A percentile compares a stretch with the other conserved stretches of the same genome.
These are phyloP conservation scores for Dendrocalamus sinicus DNA, from an alignment of 176 grass and related monocot species.

Conservation along the genomic window DNA sequence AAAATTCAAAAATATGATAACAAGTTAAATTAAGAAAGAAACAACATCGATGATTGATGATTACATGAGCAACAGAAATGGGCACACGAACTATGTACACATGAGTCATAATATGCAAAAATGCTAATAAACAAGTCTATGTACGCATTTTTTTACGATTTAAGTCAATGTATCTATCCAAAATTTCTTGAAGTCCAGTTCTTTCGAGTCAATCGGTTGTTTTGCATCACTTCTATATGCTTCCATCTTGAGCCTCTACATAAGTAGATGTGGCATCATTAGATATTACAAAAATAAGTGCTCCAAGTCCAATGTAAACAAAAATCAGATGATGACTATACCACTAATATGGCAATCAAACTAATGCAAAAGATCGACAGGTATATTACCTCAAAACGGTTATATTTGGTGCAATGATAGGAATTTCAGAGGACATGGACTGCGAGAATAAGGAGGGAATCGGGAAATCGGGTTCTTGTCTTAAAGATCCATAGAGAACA, in stretches of 20 bases:
- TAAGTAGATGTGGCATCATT: background rate
- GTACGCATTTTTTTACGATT: background rate
- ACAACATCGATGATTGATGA: too few relatives aligned
- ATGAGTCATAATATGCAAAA: background rate
- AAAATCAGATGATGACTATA: too few relatives aligned
- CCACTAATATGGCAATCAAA: slow-evolving; percentile 3
- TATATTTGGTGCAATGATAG: slow-evolving; percentile 80
- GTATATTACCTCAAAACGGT: background rate
- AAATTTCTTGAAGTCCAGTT: background rate
- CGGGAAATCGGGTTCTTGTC: slow-evolving; percentile 84
- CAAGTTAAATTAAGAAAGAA: too few relatives aligned
- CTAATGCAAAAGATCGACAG: background rate
- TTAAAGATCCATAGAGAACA: slow-evolving; percentile 84
- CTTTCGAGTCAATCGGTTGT: background rate
- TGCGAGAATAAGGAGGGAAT: slow-evolving; percentile 68
- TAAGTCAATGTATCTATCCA: slow-evolving; percentile 7
- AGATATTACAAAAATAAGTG: background rate
- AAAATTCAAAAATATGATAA: too few relatives aligned
- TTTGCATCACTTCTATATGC: background rate
- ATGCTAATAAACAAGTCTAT: slow-evolving; percentile 5
- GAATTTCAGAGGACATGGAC: slow-evolving; percentile 90
- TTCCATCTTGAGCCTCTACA: background rate
- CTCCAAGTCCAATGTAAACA: too few relatives aligned
- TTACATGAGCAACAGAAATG: too few relatives aligned
- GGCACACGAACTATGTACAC: too few relatives aligned